These are phyloP conservation scores for Quercus aquifolioides DNA, from an alignment of 306 rosid genomes.

Conservation along the genomic window DNA sequence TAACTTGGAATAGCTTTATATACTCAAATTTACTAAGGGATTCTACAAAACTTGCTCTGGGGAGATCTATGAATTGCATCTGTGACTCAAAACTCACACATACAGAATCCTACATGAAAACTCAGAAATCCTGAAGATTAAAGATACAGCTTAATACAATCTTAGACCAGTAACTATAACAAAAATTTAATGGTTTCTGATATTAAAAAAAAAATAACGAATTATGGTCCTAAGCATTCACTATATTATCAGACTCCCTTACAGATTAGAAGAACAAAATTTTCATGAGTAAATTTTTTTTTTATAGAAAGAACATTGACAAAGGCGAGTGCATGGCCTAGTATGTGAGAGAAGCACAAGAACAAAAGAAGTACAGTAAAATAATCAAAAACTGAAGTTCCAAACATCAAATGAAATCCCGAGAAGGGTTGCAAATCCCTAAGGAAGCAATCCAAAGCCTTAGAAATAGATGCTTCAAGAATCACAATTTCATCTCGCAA, in stretches of 20 bases:
- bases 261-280: background rate
- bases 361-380: background rate
- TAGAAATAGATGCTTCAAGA: background rate
- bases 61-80: background rate
- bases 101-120: background rate
- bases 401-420: background rate
- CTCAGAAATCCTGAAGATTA: conserved; percentile 5
- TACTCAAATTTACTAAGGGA: background rate
- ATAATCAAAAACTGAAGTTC: background rate
- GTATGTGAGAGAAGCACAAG: background rate
- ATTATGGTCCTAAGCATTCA: background rate
- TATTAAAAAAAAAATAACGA: background rate
- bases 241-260: background rate
- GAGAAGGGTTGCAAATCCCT: background rate
- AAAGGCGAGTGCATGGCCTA: background rate
- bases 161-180: background rate
- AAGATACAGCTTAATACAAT: background rate
- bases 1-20: conserved; percentile 13
- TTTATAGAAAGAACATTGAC: background rate
- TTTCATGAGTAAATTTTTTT: background rate
- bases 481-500: background rate
- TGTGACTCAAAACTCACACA: background rate
- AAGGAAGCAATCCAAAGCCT: background rate
- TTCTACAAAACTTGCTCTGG: background rate
- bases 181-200: background rate